These are phyloP conservation scores for Phylloporus rhodoxanthus DNA, from an alignment of 768 basidiomycete species.

Conservation along the genomic window DNA sequence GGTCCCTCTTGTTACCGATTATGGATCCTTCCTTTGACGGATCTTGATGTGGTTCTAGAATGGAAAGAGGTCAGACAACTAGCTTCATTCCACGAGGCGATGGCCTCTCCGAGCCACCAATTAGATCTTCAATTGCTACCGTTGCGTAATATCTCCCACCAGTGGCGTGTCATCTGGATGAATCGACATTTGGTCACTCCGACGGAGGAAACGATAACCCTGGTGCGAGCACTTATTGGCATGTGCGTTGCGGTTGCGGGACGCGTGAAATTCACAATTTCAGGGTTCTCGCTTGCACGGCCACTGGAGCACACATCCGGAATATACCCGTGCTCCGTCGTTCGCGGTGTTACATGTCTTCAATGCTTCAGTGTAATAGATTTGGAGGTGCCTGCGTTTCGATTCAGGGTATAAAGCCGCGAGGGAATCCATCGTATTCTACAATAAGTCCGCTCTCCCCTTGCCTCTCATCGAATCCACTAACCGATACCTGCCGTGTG, in stretches of 20 bases:
- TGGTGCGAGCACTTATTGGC: conserved; percentile 3
- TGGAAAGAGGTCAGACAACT: conserved; percentile 12
- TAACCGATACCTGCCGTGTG: background rate
- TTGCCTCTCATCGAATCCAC: background rate
- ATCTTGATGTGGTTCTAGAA: conserved; percentile 17
- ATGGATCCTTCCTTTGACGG: conserved; percentile 5
- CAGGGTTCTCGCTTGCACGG: conserved; percentile 15
- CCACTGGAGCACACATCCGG: conserved; percentile 17
- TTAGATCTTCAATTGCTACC: conserved; percentile 1
- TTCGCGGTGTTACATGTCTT: conserved; percentile 9
- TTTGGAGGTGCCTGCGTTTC: conserved; percentile 4
- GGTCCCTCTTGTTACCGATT: background rate
- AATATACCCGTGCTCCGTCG: conserved; percentile 11
- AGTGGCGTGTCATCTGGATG: conserved; percentile 2
- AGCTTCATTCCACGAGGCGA: conserved; percentile 19
- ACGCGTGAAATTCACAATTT: conserved; percentile 9
- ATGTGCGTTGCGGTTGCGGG: conserved; percentile 12
- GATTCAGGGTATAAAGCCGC: conserved; percentile 19
- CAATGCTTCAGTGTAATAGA: background rate
- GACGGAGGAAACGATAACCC: conserved; percentile 5
- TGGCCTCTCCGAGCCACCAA: conserved; percentile 8
- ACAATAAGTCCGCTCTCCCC: background rate
- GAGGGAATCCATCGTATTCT: background rate
- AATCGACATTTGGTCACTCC: conserved; percentile 1
- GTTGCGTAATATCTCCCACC: conserved; percentile 20